These are phyloP conservation scores for Skeletonema grethae DNA, from an alignment of 108 stramenopile species.

Conservation along the genomic window DNA sequence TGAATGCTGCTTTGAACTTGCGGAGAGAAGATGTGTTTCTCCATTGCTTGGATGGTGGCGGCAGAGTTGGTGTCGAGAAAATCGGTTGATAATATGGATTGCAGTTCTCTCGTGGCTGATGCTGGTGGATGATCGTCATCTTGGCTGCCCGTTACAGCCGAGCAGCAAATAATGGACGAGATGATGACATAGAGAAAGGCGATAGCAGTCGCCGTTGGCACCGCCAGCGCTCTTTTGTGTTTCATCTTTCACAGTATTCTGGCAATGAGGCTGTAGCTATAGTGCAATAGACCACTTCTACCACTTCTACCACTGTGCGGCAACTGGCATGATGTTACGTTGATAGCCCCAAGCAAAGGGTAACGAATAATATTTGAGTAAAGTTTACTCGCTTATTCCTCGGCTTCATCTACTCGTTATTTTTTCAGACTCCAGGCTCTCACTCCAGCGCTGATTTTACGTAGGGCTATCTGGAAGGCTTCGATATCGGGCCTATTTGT, in stretches of 20 bases:
- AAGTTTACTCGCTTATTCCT: too few species aligned
- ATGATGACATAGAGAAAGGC: background rate
- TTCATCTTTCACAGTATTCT: background rate
- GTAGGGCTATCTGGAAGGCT: too few species aligned
- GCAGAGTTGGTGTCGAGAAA: constrained; percentile 30
- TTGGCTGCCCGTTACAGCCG: background rate
- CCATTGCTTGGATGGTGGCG: constrained; percentile 23
- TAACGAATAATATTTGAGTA: too few species aligned
- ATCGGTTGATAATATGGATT: constrained; percentile 8
- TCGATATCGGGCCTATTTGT: too few species aligned
- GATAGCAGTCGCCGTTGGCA: background rate
- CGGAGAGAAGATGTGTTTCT: constrained; percentile 27
- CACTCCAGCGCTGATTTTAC: too few species aligned
- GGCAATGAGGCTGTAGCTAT: too few species aligned
- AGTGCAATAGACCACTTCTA: too few species aligned
- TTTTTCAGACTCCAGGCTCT: too few species aligned
- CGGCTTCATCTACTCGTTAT: too few species aligned
- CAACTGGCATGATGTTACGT: too few species aligned
- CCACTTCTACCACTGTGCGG: too few species aligned
- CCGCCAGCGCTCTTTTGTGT: background rate
- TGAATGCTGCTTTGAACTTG: constrained; percentile 18
- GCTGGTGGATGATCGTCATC: background rate
- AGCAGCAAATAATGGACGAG: background rate
- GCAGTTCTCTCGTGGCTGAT: background rate
- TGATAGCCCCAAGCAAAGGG: too few species aligned